Evolutionary conservation across 2,329 filamentous ascomycete species (phyloP), one percentile per base, ranked within the genome.

Genomic region (Blastomyces silverae): DNA sequence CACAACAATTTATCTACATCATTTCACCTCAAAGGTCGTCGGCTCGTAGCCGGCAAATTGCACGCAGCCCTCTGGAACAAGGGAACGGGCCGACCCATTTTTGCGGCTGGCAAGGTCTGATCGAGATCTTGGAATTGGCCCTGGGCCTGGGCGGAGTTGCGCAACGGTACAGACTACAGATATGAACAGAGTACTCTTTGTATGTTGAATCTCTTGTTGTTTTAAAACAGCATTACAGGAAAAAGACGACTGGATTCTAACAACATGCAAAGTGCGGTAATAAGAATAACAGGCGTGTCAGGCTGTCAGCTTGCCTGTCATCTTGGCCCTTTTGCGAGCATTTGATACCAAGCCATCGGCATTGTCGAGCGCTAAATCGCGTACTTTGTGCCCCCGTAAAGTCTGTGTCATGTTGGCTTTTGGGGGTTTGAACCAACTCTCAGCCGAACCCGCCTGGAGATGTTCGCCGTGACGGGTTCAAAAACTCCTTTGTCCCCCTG

Each of bases 61-160:
- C 25, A n/a, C n/a, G 28, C 57, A 60, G 22, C 46, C 22, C 39
- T 25, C 42, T 60, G n/a, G 39, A 39, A 60, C n/a, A 8, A 31
- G 39, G 57, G 57, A 60, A 46, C 57, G 57, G 57, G 57, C 57
- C 57, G 57, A 48, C 39, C 57, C 57, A 46, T 46, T 60, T 60
- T 48, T 60, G 57, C n/a, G 39, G 44, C 57, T 60, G 57, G 25
- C 28, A 44, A 48, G 39, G 37, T 46, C 31, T 44, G 42, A 17
- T 60, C n/a, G 57, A 46, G 57, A 22, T 39, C 3, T 34, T 25
- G 57, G 56, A 39, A 58, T 58, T 39, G 56, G 37, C 22, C 39
- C 57, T 60, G 39, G 17, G 15, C 31, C 20, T 58, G 31, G 34
- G 11, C 15, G 50, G 55, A 46, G 46, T 13, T 22, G 46, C 46